Percentiles rank a stretch among this genome's conserved stretches.
Conservation (phyloP, 2,329 filamentous ascomycete genomes). For the Hymenoscyphus albidus region DNA sequence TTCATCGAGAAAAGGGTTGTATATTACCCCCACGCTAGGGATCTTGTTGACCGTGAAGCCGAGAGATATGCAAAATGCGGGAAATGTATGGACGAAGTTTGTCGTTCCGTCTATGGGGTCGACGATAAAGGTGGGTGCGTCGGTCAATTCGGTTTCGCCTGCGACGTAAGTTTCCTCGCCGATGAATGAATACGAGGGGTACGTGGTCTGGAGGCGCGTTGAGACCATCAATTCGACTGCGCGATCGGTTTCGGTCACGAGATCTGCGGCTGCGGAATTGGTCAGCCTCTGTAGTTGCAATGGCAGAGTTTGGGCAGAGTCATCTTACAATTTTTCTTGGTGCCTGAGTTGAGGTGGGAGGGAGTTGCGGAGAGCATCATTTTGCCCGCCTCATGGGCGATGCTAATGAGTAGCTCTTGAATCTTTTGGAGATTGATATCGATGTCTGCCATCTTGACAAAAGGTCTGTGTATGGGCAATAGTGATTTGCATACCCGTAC, state of each 20-base stretch:
- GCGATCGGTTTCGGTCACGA: conserved; percentile 65
- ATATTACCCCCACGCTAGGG: conserved; percentile 70
- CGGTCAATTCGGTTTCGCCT: conserved; percentile 56
- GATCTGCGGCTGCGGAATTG: conserved; percentile 54
- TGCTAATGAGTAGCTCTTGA: conserved; percentile 55
- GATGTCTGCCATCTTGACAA: conserved; percentile 48
- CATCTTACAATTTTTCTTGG: conserved; percentile 57
- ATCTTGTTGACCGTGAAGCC: conserved; percentile 61
- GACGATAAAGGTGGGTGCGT: conserved; percentile 71
- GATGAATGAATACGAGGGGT: conserved; percentile 60
- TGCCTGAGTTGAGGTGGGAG: conserved; percentile 52
- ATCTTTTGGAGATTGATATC: conserved; percentile 59
- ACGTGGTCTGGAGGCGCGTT: conserved; percentile 46
- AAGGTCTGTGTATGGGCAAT: background rate
- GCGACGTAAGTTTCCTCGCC: conserved; percentile 75
- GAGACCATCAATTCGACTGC: conserved; percentile 62
- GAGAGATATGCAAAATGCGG: conserved; percentile 71
- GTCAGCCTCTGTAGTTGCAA: conserved; percentile 3
- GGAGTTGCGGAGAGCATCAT: conserved; percentile 62
- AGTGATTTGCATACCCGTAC: too few species aligned
- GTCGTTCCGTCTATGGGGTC: conserved; percentile 81
- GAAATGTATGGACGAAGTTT: conserved; percentile 76
- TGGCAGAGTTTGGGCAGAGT: conserved; percentile 4
- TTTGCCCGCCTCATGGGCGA: conserved; percentile 60
- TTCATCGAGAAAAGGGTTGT: conserved; percentile 70